Evolutionary conservation across 768 basidiomycete species (phyloP).

Genomic region (Phaeotremella fagi): DNA sequence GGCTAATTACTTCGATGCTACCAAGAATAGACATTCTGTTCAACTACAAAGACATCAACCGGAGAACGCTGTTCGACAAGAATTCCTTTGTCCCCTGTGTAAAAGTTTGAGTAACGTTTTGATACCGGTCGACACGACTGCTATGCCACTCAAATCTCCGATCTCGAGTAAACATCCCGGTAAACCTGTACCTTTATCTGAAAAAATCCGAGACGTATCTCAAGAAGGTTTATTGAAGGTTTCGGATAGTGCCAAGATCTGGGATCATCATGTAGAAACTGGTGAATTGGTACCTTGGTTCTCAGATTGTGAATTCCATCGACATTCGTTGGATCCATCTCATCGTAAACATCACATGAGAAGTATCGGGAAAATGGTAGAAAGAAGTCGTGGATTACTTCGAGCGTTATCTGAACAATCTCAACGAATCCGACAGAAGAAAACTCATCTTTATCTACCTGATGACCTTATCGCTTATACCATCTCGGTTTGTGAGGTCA

Average conservation of each 20-base stretch:
- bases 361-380: conserved; percentile 74
- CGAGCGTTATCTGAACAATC: conserved; percentile 80
- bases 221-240: conserved; percentile 75
- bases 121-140: conserved; percentile 62
- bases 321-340: conserved; percentile 19
- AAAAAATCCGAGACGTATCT: conserved; percentile 85
- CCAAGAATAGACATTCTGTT: conserved; percentile 76
- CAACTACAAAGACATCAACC: conserved; percentile 92
- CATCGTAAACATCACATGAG: conserved; percentile 46
- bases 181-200: conserved; percentile 59
- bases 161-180: conserved; percentile 42
- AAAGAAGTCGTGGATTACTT: conserved; percentile 72
- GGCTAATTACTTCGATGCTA: conserved; percentile 77
- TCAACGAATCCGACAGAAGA: conserved; percentile 70
- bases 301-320: conserved; percentile 33
- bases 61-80: conserved; percentile 85
- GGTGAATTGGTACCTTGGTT: conserved; percentile 47
- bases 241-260: conserved; percentile 42
- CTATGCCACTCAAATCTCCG: conserved; percentile 16
- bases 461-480: conserved; percentile 89
- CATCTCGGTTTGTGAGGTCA: conserved; percentile 71
- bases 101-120: conserved; percentile 94
- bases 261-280: conserved; percentile 46
- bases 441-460: conserved; percentile 81
- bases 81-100: conserved; percentile 94